phyloP scores from a whole-genome alignment of 441 rosid genomes.

The Erodium chrysanthum region DNA sequence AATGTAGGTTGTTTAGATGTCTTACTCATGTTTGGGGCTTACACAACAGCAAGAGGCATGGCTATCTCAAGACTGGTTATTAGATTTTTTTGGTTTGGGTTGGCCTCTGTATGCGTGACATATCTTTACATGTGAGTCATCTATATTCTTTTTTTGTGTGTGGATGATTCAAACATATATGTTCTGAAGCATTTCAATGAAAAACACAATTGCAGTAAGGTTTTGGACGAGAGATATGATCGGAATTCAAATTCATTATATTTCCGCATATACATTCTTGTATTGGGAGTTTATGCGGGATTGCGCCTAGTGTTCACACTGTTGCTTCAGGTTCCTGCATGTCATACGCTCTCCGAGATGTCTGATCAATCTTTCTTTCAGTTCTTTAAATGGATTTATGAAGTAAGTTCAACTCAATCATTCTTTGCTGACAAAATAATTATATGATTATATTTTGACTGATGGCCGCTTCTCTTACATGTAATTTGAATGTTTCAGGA shows the following conservation, averaged over 20 bases:
- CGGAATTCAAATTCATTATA: constrained; percentile 49
- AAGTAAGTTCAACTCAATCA: constrained; percentile 41
- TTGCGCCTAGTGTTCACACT: constrained; percentile 61
- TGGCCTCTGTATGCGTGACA: constrained; percentile 60
- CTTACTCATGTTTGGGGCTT: constrained; percentile 91
- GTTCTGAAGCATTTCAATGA: constrained; percentile 3
- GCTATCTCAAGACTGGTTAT: constrained; percentile 94
- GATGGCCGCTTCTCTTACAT: constrained; percentile 16
- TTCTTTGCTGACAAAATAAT: constrained; percentile 6
- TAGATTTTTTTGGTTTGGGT: constrained; percentile 82
- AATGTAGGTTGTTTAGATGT: constrained; percentile 76
- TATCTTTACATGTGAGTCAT: constrained; percentile 73
- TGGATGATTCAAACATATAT: background rate
- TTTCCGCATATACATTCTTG: constrained; percentile 83
- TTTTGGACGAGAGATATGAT: constrained; percentile 65
- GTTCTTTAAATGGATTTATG: constrained; percentile 98
- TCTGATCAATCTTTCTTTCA: constrained; percentile 95
- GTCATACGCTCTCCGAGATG: constrained; percentile 79
- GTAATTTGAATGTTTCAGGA: constrained; percentile 48
- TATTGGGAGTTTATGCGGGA: constrained; percentile 78
- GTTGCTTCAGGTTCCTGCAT: constrained; percentile 70
- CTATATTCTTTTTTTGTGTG: constrained; percentile 6
- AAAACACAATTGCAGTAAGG: constrained; percentile 48
- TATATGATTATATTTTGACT: background rate
- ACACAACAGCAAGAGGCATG: constrained; percentile 91